Conservation (phyloP, 2,329 filamentous ascomycete genomes). For the Fusarium napiforme region DNA sequence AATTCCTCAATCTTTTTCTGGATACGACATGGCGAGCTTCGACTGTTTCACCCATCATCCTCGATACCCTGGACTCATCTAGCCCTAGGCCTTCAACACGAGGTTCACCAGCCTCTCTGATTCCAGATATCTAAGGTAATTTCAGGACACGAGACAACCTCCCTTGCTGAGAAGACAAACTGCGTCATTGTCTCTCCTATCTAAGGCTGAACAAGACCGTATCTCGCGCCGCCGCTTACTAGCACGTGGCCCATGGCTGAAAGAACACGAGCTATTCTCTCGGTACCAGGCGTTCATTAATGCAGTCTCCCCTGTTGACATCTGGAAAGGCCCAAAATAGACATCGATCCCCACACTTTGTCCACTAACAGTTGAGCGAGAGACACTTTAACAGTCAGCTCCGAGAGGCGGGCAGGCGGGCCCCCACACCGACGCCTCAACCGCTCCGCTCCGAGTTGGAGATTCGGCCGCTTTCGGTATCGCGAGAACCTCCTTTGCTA, state of each 20-base stretch:
- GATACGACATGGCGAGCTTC: conserved; percentile 15
- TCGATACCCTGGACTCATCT: conserved; percentile 18
- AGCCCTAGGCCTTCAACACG: conserved; percentile 20
- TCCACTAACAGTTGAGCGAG: conserved; percentile 21
- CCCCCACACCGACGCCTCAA: conserved; percentile 25
- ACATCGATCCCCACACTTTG: conserved; percentile 33
- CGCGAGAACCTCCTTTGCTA: conserved; percentile 9
- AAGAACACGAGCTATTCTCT: conserved; percentile 36
- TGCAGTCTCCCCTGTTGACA: conserved; percentile 34
- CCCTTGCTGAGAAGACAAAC: conserved; percentile 5
- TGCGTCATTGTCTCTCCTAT: conserved; percentile 15
- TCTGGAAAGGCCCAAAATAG: conserved; percentile 41
- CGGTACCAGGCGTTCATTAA: conserved; percentile 27
- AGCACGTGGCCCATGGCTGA: conserved; percentile 32
- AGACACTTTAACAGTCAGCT: conserved; percentile 14
- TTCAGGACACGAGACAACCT: conserved; percentile 24
- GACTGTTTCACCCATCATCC: conserved; percentile 3
- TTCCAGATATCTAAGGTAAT: conserved; percentile 17
- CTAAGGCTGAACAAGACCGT: conserved; percentile 33
- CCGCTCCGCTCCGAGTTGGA: conserved; percentile 34
- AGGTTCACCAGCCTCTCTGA: conserved; percentile 21
- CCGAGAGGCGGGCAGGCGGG: conserved; percentile 29
- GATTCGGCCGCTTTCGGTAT: conserved; percentile 31
- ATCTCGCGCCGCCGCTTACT: conserved; percentile 22
- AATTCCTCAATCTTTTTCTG: conserved; percentile 24